Base-by-base conservation (phyloP, 257 asterid genomes). In the Scutellaria baicalensis region DNA sequence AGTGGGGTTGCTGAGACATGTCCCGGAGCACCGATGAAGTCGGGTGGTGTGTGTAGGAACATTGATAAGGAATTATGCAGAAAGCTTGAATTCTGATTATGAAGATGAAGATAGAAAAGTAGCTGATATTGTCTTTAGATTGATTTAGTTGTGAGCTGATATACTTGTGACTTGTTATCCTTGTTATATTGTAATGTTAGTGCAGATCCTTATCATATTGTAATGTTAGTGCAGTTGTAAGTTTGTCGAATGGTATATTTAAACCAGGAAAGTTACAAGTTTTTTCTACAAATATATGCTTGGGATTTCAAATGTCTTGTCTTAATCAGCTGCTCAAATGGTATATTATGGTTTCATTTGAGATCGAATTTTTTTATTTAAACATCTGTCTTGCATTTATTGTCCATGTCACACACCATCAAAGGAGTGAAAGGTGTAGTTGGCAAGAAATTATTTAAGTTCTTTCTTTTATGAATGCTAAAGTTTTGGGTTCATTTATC, bases 1-100 rank as follows among this genome's bases (percentile, higher is more conserved):
- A 50, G 56, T 44, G 77, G 89, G 56, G 45, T 75, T 56, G 79
- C 89, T 36, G 80, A 81, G 9, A 82, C 87, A 13, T 85, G 90
- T 52, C 92, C 94, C 10, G 75, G 74, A 49, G 86, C 93, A 45
- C 93, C 96, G 0, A 9, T 64, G 65, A 89, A 77, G 79, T 44
- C 81, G 50, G 36, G 66, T 1, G 56, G 62, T n/a, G 78, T 64
- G 66, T 54, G 18, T 50, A 71, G 72, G 66, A 66, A 68, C 72
- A 74, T 85, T 23, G 83, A 79, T 77, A 70, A 59, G 42, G 78
- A 58, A 16, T 63, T 85, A 59, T 85, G 94, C 84, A 85, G 76
- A 70, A 89, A 77, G 80, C 94, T 89, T 18, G 80, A 81, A 52
- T 89, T 77, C 68, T 84, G 77, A 77, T 5, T 2, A 13, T 23